phyloP scores from a whole-genome alignment of 2,329 filamentous ascomycete species.

The Aureobasidium sp. region DNA sequence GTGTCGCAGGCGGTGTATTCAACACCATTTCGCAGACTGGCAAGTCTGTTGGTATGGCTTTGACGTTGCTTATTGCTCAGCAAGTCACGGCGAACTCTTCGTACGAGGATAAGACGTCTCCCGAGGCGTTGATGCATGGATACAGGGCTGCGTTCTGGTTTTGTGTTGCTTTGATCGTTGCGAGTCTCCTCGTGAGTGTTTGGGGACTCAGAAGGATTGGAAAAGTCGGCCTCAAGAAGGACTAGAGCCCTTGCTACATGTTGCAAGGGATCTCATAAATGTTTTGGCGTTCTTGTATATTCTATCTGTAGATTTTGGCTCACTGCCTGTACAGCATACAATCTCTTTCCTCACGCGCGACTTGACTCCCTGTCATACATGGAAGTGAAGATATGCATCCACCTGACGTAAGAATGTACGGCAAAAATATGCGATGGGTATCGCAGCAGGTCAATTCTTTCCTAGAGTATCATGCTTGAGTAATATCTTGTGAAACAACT shows the following conservation, averaged over 20 bases:
- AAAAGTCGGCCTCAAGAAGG: slow-evolving; percentile 37
- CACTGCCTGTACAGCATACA: too few relatives aligned
- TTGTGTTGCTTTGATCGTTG: slow-evolving; percentile 30
- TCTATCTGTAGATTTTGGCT: background rate
- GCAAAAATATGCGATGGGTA: too few relatives aligned
- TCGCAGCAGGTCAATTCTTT: too few relatives aligned
- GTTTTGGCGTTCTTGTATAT: background rate
- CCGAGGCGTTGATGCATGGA: slow-evolving; percentile 33
- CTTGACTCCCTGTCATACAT: too few relatives aligned
- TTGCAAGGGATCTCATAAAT: background rate
- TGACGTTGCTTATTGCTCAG: slow-evolving; percentile 33
- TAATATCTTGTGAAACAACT: too few relatives aligned
- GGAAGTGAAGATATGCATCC: too few relatives aligned
- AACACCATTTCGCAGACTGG: slow-evolving; percentile 39
- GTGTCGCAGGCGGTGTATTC: slow-evolving; percentile 40
- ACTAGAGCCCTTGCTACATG: slow-evolving; percentile 19
- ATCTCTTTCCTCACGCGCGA: too few relatives aligned
- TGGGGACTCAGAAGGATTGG: slow-evolving; percentile 39
- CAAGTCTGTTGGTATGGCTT: slow-evolving; percentile 34
- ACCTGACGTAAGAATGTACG: too few relatives aligned
- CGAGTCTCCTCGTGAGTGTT: slow-evolving; percentile 27
- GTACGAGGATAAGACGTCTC: slow-evolving; percentile 26
- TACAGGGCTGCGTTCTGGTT: slow-evolving; percentile 40
- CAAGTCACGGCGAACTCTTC: slow-evolving; percentile 20
- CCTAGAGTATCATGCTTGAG: too few relatives aligned